Evolutionary conservation across 495 filamentous ascomycete species (phyloP), one percentile per base, ranked within the genome.

Genomic region (Astrothelium subdiscretum): DNA sequence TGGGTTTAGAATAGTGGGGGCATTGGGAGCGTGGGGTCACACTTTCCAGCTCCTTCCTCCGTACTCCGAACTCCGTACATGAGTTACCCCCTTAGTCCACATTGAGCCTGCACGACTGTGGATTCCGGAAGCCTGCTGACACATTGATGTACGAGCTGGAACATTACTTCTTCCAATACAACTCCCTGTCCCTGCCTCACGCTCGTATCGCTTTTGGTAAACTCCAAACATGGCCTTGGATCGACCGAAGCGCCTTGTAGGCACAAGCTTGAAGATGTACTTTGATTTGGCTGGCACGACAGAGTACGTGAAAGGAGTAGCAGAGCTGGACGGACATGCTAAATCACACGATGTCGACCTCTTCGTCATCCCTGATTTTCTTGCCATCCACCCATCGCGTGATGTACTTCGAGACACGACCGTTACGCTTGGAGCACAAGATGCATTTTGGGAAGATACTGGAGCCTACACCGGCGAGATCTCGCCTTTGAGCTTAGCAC

Each of bases 261-360:
- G 88, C 70, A 85, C 92, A 71, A 88, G 84, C 59, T 81, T 88
- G 26, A 92, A 95, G 70, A 89, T 91, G 84, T 92, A 92, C 79
- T 92, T 92, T 73, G 81, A 82, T 74, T 80, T 85, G 24, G 72
- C 80, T 22, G 76, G 76, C 60, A 91, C 90, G 15, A 74, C 77
- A 59, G 66, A 75, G 52, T 95, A 90, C 76, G 75, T 87, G 63
- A 69, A 75, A 48, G 74, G 76, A 61, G 75, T 91, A 42, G 76
- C 85, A 24, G 68, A 77, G 57, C 79, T 76, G 27, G 62, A 67
- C 12, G 62, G 66, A 24, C 61, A 71, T 22, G 67, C 72, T 15
- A 70, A 76, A 40, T 68, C 73, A 12, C 57, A 69, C 32, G 66
- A 69, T 27, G 68, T 81, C 62, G 81, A 84, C 73, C 70, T 84